These are phyloP conservation scores for Podospora australis DNA, from an alignment of 495 filamentous ascomycete genomes.

Conservation along the genomic window DNA sequence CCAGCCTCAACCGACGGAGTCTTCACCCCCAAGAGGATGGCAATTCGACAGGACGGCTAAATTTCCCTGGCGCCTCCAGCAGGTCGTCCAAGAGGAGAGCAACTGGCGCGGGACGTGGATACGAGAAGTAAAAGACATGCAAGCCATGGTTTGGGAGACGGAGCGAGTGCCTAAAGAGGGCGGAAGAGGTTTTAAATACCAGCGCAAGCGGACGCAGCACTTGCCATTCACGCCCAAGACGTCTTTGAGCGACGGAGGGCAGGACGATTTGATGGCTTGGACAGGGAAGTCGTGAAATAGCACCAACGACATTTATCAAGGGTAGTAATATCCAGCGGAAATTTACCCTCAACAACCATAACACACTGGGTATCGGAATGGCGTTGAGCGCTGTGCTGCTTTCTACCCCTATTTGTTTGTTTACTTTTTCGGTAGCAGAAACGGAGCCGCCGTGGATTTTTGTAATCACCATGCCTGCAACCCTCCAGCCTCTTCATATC, in stretches of 20 bases:
- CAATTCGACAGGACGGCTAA: conserved; percentile 9
- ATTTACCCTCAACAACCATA: too few relatives aligned
- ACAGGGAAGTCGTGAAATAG: conserved; percentile 8
- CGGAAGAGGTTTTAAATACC: conserved; percentile 8
- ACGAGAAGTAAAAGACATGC: conserved; percentile 15
- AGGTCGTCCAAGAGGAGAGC: conserved; percentile 12
- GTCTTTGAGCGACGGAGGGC: conserved; percentile 7
- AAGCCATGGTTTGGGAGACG: conserved; percentile 14
- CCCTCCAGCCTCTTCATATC: too few relatives aligned
- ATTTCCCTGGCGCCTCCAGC: conserved; percentile 9
- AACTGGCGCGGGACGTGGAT: conserved; percentile 17
- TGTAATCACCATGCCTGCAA: too few relatives aligned
- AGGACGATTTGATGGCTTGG: conserved; percentile 15
- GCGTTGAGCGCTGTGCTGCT: too few relatives aligned
- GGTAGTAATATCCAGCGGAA: too few relatives aligned
- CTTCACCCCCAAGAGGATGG: conserved; percentile 8
- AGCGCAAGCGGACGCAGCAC: conserved; percentile 11
- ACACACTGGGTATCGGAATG: too few relatives aligned
- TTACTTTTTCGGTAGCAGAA: too few relatives aligned
- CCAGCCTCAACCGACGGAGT: conserved; percentile 5
- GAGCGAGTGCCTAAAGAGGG: conserved; percentile 6
- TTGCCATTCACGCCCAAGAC: conserved; percentile 5
- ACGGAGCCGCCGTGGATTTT: too few relatives aligned
- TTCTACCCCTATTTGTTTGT: too few relatives aligned
- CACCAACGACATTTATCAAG: not conserved